Percentiles rank a stretch among this genome's conserved stretches.
Conservation (phyloP, 257 asterid species). For the Forsythia viridissima region DNA sequence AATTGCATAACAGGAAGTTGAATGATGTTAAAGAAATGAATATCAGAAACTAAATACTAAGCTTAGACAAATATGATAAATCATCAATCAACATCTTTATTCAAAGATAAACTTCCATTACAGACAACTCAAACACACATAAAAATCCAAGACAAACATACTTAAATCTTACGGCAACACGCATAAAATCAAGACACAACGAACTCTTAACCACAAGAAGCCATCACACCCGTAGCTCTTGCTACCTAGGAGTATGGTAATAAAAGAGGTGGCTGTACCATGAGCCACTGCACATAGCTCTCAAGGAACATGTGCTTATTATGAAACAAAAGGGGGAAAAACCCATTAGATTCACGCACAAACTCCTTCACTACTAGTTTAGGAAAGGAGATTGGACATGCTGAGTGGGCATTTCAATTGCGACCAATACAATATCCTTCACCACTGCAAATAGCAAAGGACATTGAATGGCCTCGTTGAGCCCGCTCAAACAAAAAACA, state of each 20-base stretch:
- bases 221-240: background rate
- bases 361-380: conserved; percentile 39
- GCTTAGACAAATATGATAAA: no score
- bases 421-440: conserved; percentile 10
- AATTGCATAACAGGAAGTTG: background rate
- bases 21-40: background rate
- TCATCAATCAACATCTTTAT: background rate
- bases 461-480: background rate
- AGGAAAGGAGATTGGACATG: conserved; percentile 45
- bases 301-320: conserved; percentile 6
- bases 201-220: background rate
- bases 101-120: background rate
- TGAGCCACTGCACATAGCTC: background rate
- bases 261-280: background rate
- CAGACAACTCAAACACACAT: background rate
- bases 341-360: conserved; percentile 74
- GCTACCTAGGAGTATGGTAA: background rate
- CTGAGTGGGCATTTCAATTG: conserved; percentile 8
- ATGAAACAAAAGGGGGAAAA: conserved; percentile 12
- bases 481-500: conserved; percentile 55
- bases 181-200: background rate
- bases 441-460: background rate
- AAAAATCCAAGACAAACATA: background rate
- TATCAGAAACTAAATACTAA: no score
- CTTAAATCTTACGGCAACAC: background rate